Conservation (phyloP, 805 yeast species). For the Ogataea degrootiae region DNA sequence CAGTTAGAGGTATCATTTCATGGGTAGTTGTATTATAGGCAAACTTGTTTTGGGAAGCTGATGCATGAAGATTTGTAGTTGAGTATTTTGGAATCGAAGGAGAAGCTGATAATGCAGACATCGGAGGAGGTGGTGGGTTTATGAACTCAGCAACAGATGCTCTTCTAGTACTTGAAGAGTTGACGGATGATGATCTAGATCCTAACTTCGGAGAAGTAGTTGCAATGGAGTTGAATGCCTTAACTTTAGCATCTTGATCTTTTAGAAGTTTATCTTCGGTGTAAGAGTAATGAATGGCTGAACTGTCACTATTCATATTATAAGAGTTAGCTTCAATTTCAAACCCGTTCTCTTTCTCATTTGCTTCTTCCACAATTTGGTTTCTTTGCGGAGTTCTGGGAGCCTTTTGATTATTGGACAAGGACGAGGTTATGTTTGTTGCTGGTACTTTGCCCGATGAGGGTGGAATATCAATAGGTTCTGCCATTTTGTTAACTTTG, state of each 20-base stretch:
- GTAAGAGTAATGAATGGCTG: conserved; percentile 52
- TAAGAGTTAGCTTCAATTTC: conserved; percentile 10
- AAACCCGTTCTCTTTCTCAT: conserved; percentile 1
- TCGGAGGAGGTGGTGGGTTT: conserved; percentile 37
- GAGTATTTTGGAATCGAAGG: conserved; percentile 7
- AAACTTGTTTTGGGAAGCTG: conserved; percentile 14
- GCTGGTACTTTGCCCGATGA: no score
- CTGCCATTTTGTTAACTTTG: no score
- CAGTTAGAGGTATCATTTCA: conserved; percentile 15
- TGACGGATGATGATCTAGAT: conserved; percentile 23
- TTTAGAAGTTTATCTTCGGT: conserved; percentile 59
- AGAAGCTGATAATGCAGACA: conserved; percentile 9
- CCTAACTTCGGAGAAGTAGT: conserved; percentile 24
- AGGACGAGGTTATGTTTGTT: no score
- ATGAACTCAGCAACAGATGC: conserved; percentile 32
- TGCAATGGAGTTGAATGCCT: conserved; percentile 48
- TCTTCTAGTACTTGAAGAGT: conserved; percentile 24
- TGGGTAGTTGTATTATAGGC: conserved; percentile 28
- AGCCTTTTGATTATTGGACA: no score
- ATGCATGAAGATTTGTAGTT: not conserved
- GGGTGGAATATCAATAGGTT: no score
- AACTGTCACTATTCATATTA: conserved; percentile 5
- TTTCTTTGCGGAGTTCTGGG: not conserved
- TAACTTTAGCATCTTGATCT: conserved; percentile 63
- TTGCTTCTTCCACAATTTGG: not conserved